These are phyloP conservation scores for Cryptomeria japonica DNA, from an alignment of 75 land plant genomes.

Conservation along the genomic window DNA sequence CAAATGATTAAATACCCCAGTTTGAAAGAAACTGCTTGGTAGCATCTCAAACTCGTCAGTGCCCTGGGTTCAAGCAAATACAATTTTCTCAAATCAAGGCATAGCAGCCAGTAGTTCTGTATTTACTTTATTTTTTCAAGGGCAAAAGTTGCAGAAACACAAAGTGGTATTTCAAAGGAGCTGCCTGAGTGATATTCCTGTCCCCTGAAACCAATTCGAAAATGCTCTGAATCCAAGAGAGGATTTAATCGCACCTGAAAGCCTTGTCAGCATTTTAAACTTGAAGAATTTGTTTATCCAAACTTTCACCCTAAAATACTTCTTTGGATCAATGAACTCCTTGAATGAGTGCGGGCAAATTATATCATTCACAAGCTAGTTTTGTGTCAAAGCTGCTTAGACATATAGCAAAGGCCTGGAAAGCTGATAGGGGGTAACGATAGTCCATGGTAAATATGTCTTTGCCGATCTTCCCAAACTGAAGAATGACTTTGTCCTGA, in stretches of 20 bases:
- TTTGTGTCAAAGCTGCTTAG: slow-evolving; percentile 92
- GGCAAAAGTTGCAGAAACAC: background rate
- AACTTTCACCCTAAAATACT: background rate
- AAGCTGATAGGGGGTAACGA: slow-evolving; percentile 71
- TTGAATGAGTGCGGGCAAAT: background rate
- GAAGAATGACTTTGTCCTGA: slow-evolving; percentile 63
- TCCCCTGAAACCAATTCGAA: background rate
- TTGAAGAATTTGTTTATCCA: background rate
- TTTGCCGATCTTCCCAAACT: slow-evolving; percentile 72
- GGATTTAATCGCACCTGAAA: background rate
- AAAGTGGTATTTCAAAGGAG: background rate
- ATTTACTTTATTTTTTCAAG: background rate
- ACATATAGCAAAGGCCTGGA: slow-evolving; percentile 87
- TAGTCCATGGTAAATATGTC: slow-evolving; percentile 85
- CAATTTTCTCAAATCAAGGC: background rate
- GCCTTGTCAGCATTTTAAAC: background rate
- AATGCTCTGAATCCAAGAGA: background rate
- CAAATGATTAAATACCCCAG: slow-evolving; percentile 1
- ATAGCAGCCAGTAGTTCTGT: background rate
- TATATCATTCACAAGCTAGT: slow-evolving; percentile 73
- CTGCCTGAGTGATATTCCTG: background rate
- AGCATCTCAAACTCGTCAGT: background rate
- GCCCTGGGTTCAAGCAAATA: background rate
- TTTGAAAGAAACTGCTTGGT: background rate
- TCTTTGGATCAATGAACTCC: background rate